Evolutionary conservation across 2,329 filamentous ascomycete genomes (phyloP), one percentile per base, ranked within the genome.

Genomic region (Colletotrichum gigasporum): DNA sequence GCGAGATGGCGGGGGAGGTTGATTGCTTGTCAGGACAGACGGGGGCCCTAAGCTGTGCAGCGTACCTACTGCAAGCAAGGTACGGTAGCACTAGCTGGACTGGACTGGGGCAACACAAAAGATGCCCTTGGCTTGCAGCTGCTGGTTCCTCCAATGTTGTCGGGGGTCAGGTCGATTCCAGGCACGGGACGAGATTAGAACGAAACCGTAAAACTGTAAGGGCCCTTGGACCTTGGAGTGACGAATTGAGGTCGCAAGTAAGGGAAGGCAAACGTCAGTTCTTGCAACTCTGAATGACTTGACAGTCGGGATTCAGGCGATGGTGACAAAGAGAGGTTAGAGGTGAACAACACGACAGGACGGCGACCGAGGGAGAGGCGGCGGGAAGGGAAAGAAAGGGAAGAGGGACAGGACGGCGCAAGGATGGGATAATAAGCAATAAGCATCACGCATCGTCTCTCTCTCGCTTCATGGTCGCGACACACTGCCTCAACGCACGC

Each of bases 331-430:
- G 48, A 41, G 48, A 18, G 32, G 22, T 24, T n/a, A 50, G 26
- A 18, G 20, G 35, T 26, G 18, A 44, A 30, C 10, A 26, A 48
- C 22, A 34, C 41, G 47, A 42, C 47, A 59, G 34, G 28, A 28
- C 35, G 61, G 48, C 48, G 60, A 67, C 64, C 60, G 64, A 59
- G 64, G 61, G 61, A 58, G 42, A 54, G 47, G 64, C 61, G 54
- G 64, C 56, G 34, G 20, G 34, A 45, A 50, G 37, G 50, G 24
- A 16, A 20, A 48, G 41, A 22, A 12, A 50, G 41, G 41, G 37
- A 18, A 47, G 50, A 37, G 42, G 55, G 32, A 37, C 26, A n/a
- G 2, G 28, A 35, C 26, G 57, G 48, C 28, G 52, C 24, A 30
- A 22, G 57, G 61, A 48, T 30, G 48, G 48, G 50, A 32, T 55